Evolutionary conservation across 768 basidiomycete species (phyloP).

Genomic region (Kwoniella bestiolae): DNA sequence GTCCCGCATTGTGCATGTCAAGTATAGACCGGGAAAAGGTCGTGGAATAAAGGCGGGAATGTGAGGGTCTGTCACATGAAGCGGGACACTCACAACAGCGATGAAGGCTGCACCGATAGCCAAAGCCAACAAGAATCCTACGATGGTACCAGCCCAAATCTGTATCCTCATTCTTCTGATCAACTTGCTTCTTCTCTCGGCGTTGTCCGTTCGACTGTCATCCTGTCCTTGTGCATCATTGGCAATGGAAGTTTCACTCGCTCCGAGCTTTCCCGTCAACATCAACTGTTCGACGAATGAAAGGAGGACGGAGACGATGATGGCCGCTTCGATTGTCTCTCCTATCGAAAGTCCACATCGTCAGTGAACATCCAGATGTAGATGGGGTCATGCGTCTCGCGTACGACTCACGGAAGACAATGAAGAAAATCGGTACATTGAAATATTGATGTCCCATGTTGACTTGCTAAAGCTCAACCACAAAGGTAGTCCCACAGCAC

Average conservation of each 20-base stretch:
- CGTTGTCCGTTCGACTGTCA: background rate
- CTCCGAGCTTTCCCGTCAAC: conserved; percentile 44
- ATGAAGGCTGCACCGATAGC: conserved; percentile 90
- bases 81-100: conserved; percentile 63
- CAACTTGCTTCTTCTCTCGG: conserved; percentile 24
- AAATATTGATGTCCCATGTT: conserved; percentile 76
- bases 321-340: conserved; percentile 87
- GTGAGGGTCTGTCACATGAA: background rate
- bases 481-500: too few species aligned
- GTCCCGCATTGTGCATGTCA: too few species aligned
- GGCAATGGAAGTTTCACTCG: conserved; percentile 1
- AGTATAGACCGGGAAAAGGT: too few species aligned
- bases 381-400: background rate
- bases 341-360: conserved; percentile 23
- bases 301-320: conserved; percentile 90
- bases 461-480: background rate
- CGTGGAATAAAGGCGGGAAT: background rate
- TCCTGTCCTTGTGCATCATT: background rate
- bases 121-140: conserved; percentile 78
- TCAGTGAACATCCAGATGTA: background rate
- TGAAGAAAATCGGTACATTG: conserved; percentile 92
- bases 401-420: conserved; percentile 71
- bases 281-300: conserved; percentile 79
- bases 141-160: conserved; percentile 74
- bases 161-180: conserved; percentile 68